Percentiles rank a stretch among this genome's conserved stretches.
Conservation (phyloP, 2,329 filamentous ascomycete genomes). For the Ascochyta fabae region DNA sequence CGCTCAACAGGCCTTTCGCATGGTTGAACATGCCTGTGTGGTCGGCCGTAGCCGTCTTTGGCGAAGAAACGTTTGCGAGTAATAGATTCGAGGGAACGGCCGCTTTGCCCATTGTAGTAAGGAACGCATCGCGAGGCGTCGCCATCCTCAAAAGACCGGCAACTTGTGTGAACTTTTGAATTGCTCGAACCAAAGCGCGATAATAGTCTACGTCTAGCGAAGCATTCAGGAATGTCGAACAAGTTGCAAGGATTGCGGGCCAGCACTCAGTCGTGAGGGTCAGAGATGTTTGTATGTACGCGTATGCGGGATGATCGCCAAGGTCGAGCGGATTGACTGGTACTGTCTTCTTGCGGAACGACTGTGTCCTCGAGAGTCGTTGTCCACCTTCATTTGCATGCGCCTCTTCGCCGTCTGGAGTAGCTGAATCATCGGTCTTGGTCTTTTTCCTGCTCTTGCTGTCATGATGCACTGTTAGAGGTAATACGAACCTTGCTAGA, state of each 20-base stretch:
- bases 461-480: constrained; percentile 84
- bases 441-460: constrained; percentile 51
- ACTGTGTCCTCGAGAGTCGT: constrained; percentile 66
- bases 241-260: constrained; percentile 93
- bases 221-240: constrained; percentile 93
- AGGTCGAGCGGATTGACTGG: constrained; percentile 83
- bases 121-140: constrained; percentile 90
- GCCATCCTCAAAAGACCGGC: constrained; percentile 83
- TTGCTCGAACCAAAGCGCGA: constrained; percentile 86
- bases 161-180: constrained; percentile 95
- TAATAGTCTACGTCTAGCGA: constrained; percentile 94
- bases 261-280: constrained; percentile 89
- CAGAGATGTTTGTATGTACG: constrained; percentile 77
- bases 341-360: constrained; percentile 76
- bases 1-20: constrained; percentile 73
- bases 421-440: constrained; percentile 48
- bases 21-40: constrained; percentile 69
- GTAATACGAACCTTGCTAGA: constrained; percentile 89
- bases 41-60: constrained; percentile 56
- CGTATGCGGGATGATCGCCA: constrained; percentile 72
- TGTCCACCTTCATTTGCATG: constrained; percentile 30
- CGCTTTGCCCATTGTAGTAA: constrained; percentile 92
- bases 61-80: constrained; percentile 47
- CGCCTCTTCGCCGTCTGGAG: constrained; percentile 29
- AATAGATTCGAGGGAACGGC: constrained; percentile 81